Conservation (phyloP, 1,284 basidiomycete genomes). For the Leucocoprinus gongylophorus region DNA sequence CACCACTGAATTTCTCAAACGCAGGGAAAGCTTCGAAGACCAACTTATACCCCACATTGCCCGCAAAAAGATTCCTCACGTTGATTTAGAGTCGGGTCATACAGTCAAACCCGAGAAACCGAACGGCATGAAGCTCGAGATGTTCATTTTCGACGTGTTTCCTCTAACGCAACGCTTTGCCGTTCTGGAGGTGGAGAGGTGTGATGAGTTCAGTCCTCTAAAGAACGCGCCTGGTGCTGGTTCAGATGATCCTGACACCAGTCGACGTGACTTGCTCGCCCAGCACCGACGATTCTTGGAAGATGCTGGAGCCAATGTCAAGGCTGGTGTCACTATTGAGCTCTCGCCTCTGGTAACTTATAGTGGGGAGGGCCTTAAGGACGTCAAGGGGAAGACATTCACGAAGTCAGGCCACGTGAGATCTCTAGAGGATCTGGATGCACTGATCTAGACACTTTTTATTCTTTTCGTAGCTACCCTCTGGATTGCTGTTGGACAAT, state of each 20-base stretch:
- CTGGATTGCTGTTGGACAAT: background rate
- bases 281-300: conserved; percentile 87
- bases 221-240: conserved; percentile 96
- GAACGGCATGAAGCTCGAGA: conserved; percentile 99
- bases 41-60: conserved; percentile 97
- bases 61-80: conserved; percentile 91
- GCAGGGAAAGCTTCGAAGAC: conserved; percentile 78
- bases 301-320: conserved; percentile 68
- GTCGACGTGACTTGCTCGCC: conserved; percentile 82
- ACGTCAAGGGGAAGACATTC: conserved; percentile 73
- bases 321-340: conserved; percentile 77
- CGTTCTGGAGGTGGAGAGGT: conserved; percentile 84
- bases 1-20: conserved; percentile 79
- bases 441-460: conserved; percentile 23
- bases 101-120: conserved; percentile 76
- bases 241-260: conserved; percentile 91
- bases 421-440: conserved; percentile 36
- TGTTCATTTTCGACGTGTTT: conserved; percentile 99
- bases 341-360: conserved; percentile 87
- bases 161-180: conserved; percentile 82
- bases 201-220: conserved; percentile 92
- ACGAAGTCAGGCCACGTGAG: conserved; percentile 42
- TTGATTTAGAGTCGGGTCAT: conserved; percentile 63
- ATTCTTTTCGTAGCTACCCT: background rate
- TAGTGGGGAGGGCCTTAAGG: conserved; percentile 85